Conservation (phyloP, 2,329 filamentous ascomycete species). For the Salinomyces thailandicus region DNA sequence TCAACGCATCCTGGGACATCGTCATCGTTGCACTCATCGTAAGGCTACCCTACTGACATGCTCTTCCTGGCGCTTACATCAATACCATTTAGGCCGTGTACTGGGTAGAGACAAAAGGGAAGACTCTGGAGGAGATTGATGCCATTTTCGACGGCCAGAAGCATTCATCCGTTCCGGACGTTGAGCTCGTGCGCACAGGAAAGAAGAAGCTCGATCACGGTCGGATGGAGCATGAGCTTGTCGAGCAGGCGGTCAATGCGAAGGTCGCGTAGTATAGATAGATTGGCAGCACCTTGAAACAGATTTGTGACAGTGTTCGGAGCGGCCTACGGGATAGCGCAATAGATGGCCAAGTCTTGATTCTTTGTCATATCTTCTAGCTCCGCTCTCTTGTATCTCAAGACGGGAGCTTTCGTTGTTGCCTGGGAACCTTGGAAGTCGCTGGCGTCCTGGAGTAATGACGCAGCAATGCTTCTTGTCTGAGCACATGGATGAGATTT, state of each 20-base stretch:
- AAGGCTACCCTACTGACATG: constrained; percentile 11
- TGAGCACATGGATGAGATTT: too few species aligned
- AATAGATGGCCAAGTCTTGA: too few species aligned
- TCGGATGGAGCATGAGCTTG: constrained; percentile 12
- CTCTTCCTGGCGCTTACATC: not conserved
- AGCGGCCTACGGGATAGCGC: too few species aligned
- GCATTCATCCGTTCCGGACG: constrained; percentile 17
- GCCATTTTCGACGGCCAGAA: constrained; percentile 23
- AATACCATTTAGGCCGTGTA: constrained; percentile 6
- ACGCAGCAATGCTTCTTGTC: too few species aligned
- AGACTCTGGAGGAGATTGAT: constrained; percentile 24
- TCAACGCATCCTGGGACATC: constrained; percentile 36
- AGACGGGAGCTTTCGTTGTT: too few species aligned
- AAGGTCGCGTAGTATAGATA: constrained; percentile 10
- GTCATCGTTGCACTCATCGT: constrained; percentile 31
- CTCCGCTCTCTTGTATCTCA: too few species aligned
- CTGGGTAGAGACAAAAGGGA: constrained; percentile 22
- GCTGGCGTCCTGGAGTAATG: too few species aligned
- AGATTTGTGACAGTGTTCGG: too few species aligned
- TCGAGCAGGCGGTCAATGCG: constrained; percentile 8
- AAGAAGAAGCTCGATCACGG: constrained; percentile 12
- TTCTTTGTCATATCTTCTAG: too few species aligned
- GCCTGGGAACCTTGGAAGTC: too few species aligned
- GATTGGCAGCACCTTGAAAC: too few species aligned
- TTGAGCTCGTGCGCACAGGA: constrained; percentile 13